Evolutionary conservation across 768 basidiomycete species (phyloP).

Genomic region (Infundibulicybe gibba): DNA sequence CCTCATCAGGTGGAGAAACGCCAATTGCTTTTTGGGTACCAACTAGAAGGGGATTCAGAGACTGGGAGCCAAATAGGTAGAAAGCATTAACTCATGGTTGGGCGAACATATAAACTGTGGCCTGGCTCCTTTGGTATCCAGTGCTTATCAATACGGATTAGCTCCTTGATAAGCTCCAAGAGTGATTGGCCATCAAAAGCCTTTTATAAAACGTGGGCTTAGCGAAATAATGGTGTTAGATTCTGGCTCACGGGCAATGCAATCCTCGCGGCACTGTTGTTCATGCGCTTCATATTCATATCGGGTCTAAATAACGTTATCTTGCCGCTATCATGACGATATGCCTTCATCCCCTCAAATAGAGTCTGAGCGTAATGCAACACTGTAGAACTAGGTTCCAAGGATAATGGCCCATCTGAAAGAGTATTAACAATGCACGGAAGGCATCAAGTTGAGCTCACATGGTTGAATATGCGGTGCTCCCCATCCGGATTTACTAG

Average conservation of each 20-base stretch:
- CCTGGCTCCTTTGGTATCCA: constrained; percentile 92
- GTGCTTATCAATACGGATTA: constrained; percentile 76
- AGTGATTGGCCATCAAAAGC: constrained; percentile 76
- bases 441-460: constrained; percentile 34
- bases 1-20: constrained; percentile 74
- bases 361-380: constrained; percentile 91
- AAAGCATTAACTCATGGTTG: constrained; percentile 53
- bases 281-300: constrained; percentile 98
- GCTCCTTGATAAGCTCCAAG: constrained; percentile 78
- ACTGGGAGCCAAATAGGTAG: background rate
- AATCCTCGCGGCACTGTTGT: constrained; percentile 72
- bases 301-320: constrained; percentile 90
- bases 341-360: constrained; percentile 96
- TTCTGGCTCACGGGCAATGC: constrained; percentile 63
- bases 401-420: constrained; percentile 64
- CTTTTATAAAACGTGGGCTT: constrained; percentile 29
- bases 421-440: constrained; percentile 1
- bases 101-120: constrained; percentile 89
- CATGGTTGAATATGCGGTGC: constrained; percentile 81
- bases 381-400: constrained; percentile 79
- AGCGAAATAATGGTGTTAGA: background rate
- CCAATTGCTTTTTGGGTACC: constrained; percentile 71
- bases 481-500: constrained; percentile 72
- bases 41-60: constrained; percentile 39
- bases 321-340: constrained; percentile 66